Evolutionary conservation across 306 rosid genomes (phyloP), one percentile per base, ranked within the genome.

Genomic region (Herpetospermum pedunculosum): DNA sequence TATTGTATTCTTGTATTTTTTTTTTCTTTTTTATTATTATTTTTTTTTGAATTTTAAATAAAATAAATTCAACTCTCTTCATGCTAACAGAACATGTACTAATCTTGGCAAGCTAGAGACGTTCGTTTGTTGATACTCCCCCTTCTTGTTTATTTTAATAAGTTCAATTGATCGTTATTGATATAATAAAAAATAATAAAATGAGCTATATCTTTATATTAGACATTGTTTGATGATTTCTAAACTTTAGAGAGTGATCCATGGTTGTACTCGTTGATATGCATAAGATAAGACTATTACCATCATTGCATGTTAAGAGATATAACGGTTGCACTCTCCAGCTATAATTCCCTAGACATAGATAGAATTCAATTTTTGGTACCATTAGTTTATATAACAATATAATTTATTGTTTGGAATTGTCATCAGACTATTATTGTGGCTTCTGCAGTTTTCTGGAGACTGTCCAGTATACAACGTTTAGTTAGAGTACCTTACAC

Each of bases 1-100:
- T 93, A 89, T 80, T 75, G 43, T 70, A 30, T 34, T 38, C 62
- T 49, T 34, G 72, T 26, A 38, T 28, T 30, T 62, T 37, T 62
- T 55, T 44, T 44, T 32, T 46, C 44, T 40, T 40, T 40, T 8
- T 40, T 40, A 12, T 13, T 55, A n/a, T n/a, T n/a, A n/a, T n/a
- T n/a, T n/a, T n/a, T n/a, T n/a, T n/a, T n/a, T n/a, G n/a, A n/a
- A n/a, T 58, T 71, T 77, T 63, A 2, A 43, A n/a, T n/a, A n/a
- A 25, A 23, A 54, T 23, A 55, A 10, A 57, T 26, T 26, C 14
- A 8, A 32, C 14, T 6, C 28, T 38, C 70, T 62, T 62, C 14
- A 21, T 34, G 34, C 46, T 35, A 1, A 10, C 28, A 62, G 28
- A 59, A 30, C 23, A 15, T 15, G 25, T 10, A 37, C 19, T 40